These are phyloP conservation scores for Talaromyces sp. DNA, from an alignment of 2,329 filamentous ascomycete genomes.

Conservation along the genomic window DNA sequence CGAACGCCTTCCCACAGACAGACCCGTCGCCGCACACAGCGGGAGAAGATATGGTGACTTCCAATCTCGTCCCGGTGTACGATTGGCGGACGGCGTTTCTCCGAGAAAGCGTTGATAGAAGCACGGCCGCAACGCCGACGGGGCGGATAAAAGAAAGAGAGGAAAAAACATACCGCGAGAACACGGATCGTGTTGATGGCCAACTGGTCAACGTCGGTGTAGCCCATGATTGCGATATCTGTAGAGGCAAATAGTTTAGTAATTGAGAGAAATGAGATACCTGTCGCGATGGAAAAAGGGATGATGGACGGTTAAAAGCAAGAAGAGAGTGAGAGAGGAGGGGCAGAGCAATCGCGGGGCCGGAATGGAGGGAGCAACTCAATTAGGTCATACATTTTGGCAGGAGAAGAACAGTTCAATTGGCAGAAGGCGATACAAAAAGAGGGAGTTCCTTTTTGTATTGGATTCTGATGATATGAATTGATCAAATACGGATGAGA, in stretches of 20 bases:
- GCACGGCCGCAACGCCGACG: neutral
- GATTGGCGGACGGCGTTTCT: slow-evolving; percentile 9
- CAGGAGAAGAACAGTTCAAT: slow-evolving; percentile 2
- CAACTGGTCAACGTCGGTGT: slow-evolving; percentile 80
- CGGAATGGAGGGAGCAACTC: neutral
- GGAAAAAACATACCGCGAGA: slow-evolving; percentile 72
- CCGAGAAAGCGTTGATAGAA: slow-evolving; percentile 5
- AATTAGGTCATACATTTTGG: slow-evolving; percentile 2
- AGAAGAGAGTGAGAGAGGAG: neutral
- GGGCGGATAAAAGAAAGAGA: slow-evolving; percentile 5
- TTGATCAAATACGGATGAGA: slow-evolving; percentile 23
- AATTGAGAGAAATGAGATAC: neutral
- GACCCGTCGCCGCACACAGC: neutral
- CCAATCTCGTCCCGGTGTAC: neutral
- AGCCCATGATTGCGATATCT: slow-evolving; percentile 68
- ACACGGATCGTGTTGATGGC: slow-evolving; percentile 98
- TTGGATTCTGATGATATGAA: slow-evolving; percentile 17
- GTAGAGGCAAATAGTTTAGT: slow-evolving; percentile 17
- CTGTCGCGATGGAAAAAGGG: neutral
- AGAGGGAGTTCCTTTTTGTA: slow-evolving; percentile 7
- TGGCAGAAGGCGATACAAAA: slow-evolving; percentile 12
- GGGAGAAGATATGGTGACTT: neutral
- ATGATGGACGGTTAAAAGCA: neutral
- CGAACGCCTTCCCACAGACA: neutral
- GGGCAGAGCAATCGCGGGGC: slow-evolving; percentile 9